Conservation (phyloP, 306 rosid genomes). For the Corylus avellana region DNA sequence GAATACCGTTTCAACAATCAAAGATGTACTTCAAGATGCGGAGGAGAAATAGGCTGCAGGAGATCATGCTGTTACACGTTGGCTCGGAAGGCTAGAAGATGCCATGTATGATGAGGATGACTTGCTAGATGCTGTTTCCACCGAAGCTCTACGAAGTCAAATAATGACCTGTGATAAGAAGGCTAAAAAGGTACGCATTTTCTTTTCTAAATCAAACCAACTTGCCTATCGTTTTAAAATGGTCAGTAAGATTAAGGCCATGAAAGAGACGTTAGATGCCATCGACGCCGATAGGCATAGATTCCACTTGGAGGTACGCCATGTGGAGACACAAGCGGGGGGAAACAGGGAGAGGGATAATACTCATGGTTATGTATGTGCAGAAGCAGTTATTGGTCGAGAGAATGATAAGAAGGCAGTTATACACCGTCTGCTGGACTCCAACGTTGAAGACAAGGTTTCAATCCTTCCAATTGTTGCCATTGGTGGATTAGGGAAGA, state of each 20-base stretch:
- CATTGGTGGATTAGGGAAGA: no score
- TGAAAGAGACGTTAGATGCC: neutral
- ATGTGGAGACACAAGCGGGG: no score
- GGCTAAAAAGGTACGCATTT: neutral
- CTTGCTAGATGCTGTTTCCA: neutral
- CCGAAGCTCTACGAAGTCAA: neutral
- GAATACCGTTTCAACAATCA: no score
- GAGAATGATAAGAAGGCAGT: no score
- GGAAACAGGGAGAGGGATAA: neutral
- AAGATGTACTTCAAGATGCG: no score
- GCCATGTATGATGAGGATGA: neutral
- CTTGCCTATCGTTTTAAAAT: neutral
- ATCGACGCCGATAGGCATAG: no score
- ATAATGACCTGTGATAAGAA: neutral
- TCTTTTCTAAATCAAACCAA: no score
- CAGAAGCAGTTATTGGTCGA: constrained; percentile 4
- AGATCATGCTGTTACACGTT: neutral
- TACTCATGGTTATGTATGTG: neutral
- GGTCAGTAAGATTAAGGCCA: neutral
- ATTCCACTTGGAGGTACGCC: no score
- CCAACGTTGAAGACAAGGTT: no score
- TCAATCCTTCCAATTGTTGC: no score
- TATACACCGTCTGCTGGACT: no score
- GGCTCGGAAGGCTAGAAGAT: neutral
- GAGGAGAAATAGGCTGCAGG: neutral